Evolutionary conservation across 2,329 filamentous ascomycete genomes (phyloP), one percentile per base, ranked within the genome.

Genomic region (Dactylellina leptospora): DNA sequence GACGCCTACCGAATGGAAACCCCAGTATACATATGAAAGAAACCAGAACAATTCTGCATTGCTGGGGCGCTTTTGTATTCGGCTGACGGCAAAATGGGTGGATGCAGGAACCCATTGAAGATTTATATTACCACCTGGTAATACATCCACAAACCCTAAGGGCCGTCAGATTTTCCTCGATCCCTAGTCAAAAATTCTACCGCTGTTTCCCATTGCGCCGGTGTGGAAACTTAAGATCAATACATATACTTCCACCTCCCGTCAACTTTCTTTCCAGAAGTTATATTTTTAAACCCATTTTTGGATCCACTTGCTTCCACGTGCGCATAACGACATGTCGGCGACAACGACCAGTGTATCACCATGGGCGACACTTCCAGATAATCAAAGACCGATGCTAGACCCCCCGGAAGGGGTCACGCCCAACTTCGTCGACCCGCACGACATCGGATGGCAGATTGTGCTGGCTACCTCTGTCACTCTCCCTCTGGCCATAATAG

Each of bases 331-430:
- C 47, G 48, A 62, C 22, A 71, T 71, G 64, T 71, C 64, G 25
- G 58, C 64, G 30, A 71, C 56, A 16, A 63, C 64, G 33, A 71
- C 56, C 2, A 71, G 64, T 38, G 36, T 71, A 44, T 71, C 64
- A 28, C 64, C 64, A 71, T 71, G 64, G 64, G 62, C 64, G 58
- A 71, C 64, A 45, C 58, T 71, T 56, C 64, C 64, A 42, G 56
- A 62, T 58, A 16, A 71, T 27, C 18, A 56, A 40, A 44, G 64
- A 18, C 64, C 64, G 16, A 62, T 71, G 58, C 33, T 71, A 6
- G 64, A 71, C 51, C 64, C 64, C 23, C 64, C 64, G 40, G 38
- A 47, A 28, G 64, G 64, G 22, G 50, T 71, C 13, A 58, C 45
- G 25, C 64, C 64, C 18, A 71, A 62, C 40, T 71, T 71, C 45